Evolutionary conservation across 768 basidiomycete species (phyloP), one percentile per base, ranked within the genome.

Genomic region (Leccinum boreale): DNA sequence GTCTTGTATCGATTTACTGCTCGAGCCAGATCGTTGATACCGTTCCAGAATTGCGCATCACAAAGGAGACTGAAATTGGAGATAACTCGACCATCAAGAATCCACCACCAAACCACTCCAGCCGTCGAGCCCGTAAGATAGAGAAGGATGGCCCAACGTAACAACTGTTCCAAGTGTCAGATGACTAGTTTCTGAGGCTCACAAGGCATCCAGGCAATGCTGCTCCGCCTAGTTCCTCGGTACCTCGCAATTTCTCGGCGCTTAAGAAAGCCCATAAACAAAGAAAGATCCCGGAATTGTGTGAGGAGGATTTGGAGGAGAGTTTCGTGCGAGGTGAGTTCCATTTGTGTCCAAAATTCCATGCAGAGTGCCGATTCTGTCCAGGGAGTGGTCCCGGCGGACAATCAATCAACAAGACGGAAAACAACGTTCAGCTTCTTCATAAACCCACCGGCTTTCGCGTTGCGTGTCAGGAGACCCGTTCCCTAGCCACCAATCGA

Each of bases 371-470:
- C n/a, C 63, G 28, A 69, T 56, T 50, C 31, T 10, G 2, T 50
- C 26, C 67, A 94, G 92, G 92, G 47, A 87, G 90, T 67, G 94
- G 93, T 17, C 93, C 94, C 60, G 94, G 94, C 28, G 94, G 94
- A n/a, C 94, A 98, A 79, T 94, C 92, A 26, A 87, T 96, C 70
- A 96, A 98, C 79, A 98, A 97, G 77, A 93, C 92, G 58, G 83
- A 88, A 77, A 86, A 94, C 73, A 90, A 92, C 67, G 94, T 96
- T 26, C 92, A 94, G 68, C 78, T 98, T 28, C 75, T 92, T 42
- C 94, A 98, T 70, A 88, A 85, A 63, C 94, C 94, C 2, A 92
- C 91, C 19, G 91, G 93, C 5, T 79, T 95, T 52, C 85, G 94
- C 39, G 89, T 96, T 14, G 77, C 84, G 4, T 94, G 92, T 67